Evolutionary conservation across 2,329 filamentous ascomycete genomes (phyloP).

Genomic region (Fusarium sororula): DNA sequence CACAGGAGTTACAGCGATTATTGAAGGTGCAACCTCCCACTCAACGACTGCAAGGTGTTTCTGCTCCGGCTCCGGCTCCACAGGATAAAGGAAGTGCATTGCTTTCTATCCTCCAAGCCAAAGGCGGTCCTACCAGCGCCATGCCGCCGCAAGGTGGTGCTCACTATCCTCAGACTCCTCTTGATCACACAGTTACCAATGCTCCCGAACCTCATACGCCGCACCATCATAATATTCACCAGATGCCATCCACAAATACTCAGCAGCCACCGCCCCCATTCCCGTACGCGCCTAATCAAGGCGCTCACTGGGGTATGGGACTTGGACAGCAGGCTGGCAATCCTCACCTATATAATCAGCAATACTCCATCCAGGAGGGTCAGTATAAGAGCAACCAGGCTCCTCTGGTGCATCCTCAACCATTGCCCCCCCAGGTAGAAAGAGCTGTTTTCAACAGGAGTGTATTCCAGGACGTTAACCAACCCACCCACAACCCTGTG

Average conservation of each 20-base stretch:
- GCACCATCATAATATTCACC: conserved; percentile 61
- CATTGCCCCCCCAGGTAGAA: conserved; percentile 65
- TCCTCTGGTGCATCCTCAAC: conserved; percentile 55
- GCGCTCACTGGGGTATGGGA: conserved; percentile 25
- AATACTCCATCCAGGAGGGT: conserved; percentile 29
- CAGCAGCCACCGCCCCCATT: conserved; percentile 48
- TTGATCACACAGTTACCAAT: conserved; percentile 62
- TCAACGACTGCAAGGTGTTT: conserved; percentile 55
- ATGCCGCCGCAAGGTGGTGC: conserved; percentile 19
- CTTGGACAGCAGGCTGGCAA: conserved; percentile 22
- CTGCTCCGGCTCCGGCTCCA: conserved; percentile 32
- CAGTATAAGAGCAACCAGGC: conserved; percentile 39
- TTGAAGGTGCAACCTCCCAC: conserved; percentile 65
- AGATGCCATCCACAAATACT: conserved; percentile 47
- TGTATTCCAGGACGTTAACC: conserved; percentile 42
- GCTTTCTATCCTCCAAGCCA: conserved; percentile 61
- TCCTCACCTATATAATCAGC: conserved; percentile 25
- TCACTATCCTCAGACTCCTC: conserved; percentile 59
- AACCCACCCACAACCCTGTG: conserved; percentile 15
- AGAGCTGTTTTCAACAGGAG: conserved; percentile 58
- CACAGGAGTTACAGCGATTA: conserved; percentile 62
- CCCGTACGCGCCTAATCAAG: conserved; percentile 35
- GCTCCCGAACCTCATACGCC: conserved; percentile 65
- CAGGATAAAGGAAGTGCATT: conserved; percentile 61
- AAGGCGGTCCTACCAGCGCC: conserved; percentile 30